Base-by-base conservation (phyloP, 2,329 filamentous ascomycete species). In the Hypoxylon sp. region DNA sequence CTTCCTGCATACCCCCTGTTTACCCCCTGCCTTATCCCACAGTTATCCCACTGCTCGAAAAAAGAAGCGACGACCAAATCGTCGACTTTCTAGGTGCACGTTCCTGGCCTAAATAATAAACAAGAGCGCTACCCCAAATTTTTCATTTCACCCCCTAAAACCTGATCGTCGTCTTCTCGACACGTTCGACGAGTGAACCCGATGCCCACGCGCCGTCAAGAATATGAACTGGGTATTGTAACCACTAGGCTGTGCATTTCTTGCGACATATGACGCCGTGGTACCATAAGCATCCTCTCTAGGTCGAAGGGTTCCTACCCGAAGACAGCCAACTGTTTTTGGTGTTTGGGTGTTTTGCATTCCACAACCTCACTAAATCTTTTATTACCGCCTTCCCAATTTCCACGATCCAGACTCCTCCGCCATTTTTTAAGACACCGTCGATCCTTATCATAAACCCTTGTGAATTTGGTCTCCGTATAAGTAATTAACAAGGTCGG, bases 191-290 rank as follows among this genome's bases (percentile, higher is more conserved):
- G 52, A 57, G 69, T 56, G 39, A 64, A 64, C 59, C 54, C 54
- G 42, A 63, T 52, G 37, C 56, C 35, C 50, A 58, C 58, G 60
- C 69, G 69, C 17, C 66, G 53, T 65, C 66, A 54, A 58, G 60
- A 68, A 63, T 52, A 69, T 69, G 66, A 55, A 42, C 48, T 57
- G 47, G 56, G 48, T 44, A 17, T 50, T 46, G 48, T 63, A 42
- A 67, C 54, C 35, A 53, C 22, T 29, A 46, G 56, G 19, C 37
- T 35, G 22, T 55, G 19, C 22, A 52, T 63, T 52, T 54, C 56
- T 33, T 65, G 63, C 65, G 67, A 73, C 74, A 70, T 69, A 77
- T 77, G 75, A 75, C 74, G 70, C 64, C 53, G 46, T 57, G 59
- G 24, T 56, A 56, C 51, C 42, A 48, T 31, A 50, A 3, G 19